A percentile compares a stretch with the other conserved stretches of the same genome.
Evolutionary conservation across 257 asterid genomes (phyloP).

Genomic region (Petunia secreta): DNA sequence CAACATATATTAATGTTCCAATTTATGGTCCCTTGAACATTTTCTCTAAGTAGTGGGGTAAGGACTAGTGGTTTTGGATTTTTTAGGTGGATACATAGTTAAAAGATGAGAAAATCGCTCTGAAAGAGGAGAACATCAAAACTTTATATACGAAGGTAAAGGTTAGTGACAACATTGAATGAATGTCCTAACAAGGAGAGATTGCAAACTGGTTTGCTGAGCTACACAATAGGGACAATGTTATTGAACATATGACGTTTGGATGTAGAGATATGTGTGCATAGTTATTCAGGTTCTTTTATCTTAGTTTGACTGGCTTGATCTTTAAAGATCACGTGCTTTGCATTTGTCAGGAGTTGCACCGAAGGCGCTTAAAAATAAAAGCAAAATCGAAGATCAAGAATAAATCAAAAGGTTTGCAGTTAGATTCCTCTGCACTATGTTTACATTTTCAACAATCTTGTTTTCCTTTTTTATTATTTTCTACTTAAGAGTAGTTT

Average conservation of each 20-base stretch:
- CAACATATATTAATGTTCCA: background rate
- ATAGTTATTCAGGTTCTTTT: background rate
- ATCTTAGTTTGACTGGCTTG: background rate
- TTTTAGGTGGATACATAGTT: background rate
- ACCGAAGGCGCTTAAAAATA: constrained; percentile 70
- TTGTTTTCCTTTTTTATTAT: background rate
- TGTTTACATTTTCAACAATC: background rate
- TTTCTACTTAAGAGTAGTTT: background rate
- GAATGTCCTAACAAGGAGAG: background rate
- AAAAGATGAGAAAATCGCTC: background rate
- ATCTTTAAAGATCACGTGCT: background rate
- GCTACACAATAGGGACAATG: background rate
- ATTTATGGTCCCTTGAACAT: background rate
- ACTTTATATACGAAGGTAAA: background rate
- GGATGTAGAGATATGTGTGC: background rate
- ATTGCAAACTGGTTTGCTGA: constrained; percentile 11
- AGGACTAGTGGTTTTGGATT: background rate
- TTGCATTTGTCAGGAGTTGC: constrained; percentile 65
- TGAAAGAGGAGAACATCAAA: background rate
- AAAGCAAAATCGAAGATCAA: constrained; percentile 64
- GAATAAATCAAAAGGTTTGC: constrained; percentile 61
- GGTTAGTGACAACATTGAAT: background rate
- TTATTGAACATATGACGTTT: background rate
- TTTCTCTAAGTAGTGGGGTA: background rate
- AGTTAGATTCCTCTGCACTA: background rate